Percentiles rank a stretch among this genome's conserved stretches.
Evolutionary conservation across 2,329 filamentous ascomycete genomes (phyloP).

Genomic region (Cytospora chrysosperma): DNA sequence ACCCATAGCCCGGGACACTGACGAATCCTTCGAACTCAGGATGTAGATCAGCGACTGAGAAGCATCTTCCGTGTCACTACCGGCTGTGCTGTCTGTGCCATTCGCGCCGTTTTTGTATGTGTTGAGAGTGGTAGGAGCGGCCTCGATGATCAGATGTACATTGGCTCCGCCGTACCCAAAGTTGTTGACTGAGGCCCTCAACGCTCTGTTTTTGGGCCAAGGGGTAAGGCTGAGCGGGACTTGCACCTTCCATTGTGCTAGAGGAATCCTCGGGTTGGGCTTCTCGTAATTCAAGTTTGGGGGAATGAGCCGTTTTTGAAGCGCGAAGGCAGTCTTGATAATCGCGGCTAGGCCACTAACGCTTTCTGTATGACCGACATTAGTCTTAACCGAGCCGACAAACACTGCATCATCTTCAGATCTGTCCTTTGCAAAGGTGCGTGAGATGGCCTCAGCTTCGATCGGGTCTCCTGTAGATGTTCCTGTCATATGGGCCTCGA

Average conservation of each 20-base stretch:
- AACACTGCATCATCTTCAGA: conserved; percentile 27
- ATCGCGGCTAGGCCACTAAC: conserved; percentile 30
- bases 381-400: conserved; percentile 32
- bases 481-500: too few relatives aligned
- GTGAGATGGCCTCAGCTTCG: conserved; percentile 35
- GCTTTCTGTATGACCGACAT: conserved; percentile 34
- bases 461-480: too few relatives aligned
- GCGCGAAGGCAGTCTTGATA: conserved; percentile 30
- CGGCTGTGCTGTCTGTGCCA: too few relatives aligned
- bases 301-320: conserved; percentile 31
- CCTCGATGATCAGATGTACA: too few relatives aligned
- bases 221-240: conserved; percentile 18
- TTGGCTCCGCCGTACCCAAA: too few relatives aligned
- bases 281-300: conserved; percentile 29
- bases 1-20: too few relatives aligned
- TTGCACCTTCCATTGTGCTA: conserved; percentile 31
- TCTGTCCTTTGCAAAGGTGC: conserved; percentile 30
- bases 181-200: too few relatives aligned
- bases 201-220: conserved; percentile 5
- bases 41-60: too few relatives aligned
- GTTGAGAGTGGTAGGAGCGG: too few relatives aligned
- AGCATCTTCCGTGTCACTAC: too few relatives aligned
- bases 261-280: conserved; percentile 30
- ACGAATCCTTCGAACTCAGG: too few relatives aligned
- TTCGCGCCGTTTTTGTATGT: too few relatives aligned